These are phyloP conservation scores for Dichomitus squalens DNA, from an alignment of 1,284 basidiomycete genomes.

Conservation along the genomic window DNA sequence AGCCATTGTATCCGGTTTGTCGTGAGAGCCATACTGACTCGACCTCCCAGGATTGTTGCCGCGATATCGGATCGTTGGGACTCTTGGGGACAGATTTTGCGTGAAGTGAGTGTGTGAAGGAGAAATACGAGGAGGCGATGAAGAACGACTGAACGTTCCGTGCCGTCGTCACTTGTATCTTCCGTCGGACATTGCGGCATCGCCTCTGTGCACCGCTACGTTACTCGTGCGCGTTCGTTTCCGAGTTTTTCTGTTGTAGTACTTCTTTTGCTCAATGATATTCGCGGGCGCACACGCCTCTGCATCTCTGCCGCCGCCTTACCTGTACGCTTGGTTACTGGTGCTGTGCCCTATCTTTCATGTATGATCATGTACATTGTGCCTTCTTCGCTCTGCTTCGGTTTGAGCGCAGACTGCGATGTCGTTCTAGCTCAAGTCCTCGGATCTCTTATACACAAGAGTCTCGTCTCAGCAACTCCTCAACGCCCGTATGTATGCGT, in stretches of 20 bases:
- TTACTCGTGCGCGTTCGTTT: neutral
- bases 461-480: too few species aligned
- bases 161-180: neutral
- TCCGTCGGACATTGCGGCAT: neutral
- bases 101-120: constrained; percentile 77
- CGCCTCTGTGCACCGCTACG: neutral
- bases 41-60: constrained; percentile 57
- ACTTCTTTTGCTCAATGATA: constrained; percentile 23
- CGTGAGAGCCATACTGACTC: neutral
- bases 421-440: neutral
- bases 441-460: too few species aligned
- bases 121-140: constrained; percentile 64
- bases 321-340: constrained; percentile 23
- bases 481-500: too few species aligned
- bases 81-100: constrained; percentile 48
- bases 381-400: neutral
- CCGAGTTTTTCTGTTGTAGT: neutral
- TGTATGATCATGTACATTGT: constrained; percentile 21
- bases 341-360: constrained; percentile 6
- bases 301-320: constrained; percentile 3
- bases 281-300: constrained; percentile 5
- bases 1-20: constrained; percentile 7
- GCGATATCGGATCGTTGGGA: constrained; percentile 80
- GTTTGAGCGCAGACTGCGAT: neutral
- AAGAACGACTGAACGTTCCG: constrained; percentile 43